Percentiles rank a stretch among this genome's conserved stretches.
phyloP scores from a whole-genome alignment of 306 rosid genomes.

The Cicer cuneatum region DNA sequence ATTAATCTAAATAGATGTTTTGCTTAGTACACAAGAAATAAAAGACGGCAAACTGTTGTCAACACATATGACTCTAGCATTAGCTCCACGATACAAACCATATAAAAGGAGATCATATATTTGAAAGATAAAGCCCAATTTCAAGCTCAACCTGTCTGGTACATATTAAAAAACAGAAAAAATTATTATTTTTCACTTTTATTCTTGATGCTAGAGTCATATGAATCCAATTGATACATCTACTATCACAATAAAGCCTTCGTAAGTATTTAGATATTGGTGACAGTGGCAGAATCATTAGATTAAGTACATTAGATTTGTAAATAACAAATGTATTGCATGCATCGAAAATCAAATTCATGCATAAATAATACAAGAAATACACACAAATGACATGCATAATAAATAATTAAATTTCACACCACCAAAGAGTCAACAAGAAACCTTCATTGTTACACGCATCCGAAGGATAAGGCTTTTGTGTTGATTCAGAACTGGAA shows the following conservation, averaged over 20 bases:
- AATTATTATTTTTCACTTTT: constrained; percentile 6
- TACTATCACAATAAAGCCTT: not conserved
- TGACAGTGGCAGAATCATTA: constrained; percentile 1
- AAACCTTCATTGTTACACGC: constrained; percentile 64
- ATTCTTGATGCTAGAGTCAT: constrained; percentile 6
- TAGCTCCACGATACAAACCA: constrained; percentile 11
- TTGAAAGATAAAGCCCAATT: constrained; percentile 7
- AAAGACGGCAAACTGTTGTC: constrained; percentile 24
- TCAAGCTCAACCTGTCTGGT: not conserved
- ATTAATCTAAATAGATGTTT: not conserved
- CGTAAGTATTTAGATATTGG: not conserved
- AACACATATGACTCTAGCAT: constrained; percentile 31
- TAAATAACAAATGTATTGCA: constrained; percentile 32
- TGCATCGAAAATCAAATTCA: constrained; percentile 19
- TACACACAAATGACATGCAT: constrained; percentile 29
- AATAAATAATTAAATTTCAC: constrained; percentile 20
- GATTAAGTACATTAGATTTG: constrained; percentile 21
- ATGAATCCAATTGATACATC: constrained; percentile 10
- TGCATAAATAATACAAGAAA: constrained; percentile 10
- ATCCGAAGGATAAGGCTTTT: constrained; percentile 49
- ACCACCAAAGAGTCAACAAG: constrained; percentile 33
- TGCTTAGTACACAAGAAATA: constrained; percentile 16
- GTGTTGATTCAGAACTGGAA: constrained; percentile 50
- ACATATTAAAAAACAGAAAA: not conserved
- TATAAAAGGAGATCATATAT: constrained; percentile 6